Percentiles rank a stretch among this genome's conserved stretches.
These are phyloP conservation scores for Phytophthora hibernalis DNA, from an alignment of 352 stramenopile species.

Conservation along the genomic window DNA sequence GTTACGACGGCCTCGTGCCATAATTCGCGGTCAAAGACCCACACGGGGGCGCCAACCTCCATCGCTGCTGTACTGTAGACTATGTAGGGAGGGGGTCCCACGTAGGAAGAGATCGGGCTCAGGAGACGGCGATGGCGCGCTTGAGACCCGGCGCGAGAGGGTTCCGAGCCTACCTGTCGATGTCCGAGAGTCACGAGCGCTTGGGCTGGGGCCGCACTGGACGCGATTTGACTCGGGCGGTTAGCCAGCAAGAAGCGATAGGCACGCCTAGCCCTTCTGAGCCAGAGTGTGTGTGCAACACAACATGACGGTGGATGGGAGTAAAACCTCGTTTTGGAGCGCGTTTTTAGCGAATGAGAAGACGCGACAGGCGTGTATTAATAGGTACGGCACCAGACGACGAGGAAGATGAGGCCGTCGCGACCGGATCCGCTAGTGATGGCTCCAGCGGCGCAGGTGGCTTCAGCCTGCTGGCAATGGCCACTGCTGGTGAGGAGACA, in stretches of 20 bases:
- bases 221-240: constrained; percentile 31
- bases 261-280: constrained; percentile 25
- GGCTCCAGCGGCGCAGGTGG: constrained; percentile 7
- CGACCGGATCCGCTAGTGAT: constrained; percentile 16
- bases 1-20: constrained; percentile 81
- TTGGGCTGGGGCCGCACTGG: constrained; percentile 6
- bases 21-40: constrained; percentile 74
- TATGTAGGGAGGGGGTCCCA: constrained; percentile 1
- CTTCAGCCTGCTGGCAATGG: background rate
- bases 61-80: constrained; percentile 37
- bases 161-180: too few relatives aligned
- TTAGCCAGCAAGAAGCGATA: constrained; percentile 36
- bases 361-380: constrained; percentile 1
- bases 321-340: background rate
- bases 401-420: constrained; percentile 19
- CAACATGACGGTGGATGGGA: constrained; percentile 16
- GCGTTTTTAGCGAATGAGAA: constrained; percentile 3
- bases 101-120: constrained; percentile 1
- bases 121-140: constrained; percentile 18
- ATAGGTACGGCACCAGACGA: constrained; percentile 28
- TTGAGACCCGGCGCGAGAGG: constrained; percentile 22
- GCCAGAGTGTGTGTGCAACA: constrained; percentile 30
- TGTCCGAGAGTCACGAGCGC: constrained; percentile 1
- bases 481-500: constrained; percentile 8
- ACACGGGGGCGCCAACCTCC: constrained; percentile 78